Evolutionary conservation across 768 basidiomycete genomes (phyloP).

Genomic region (Rhodotorula babjevae): DNA sequence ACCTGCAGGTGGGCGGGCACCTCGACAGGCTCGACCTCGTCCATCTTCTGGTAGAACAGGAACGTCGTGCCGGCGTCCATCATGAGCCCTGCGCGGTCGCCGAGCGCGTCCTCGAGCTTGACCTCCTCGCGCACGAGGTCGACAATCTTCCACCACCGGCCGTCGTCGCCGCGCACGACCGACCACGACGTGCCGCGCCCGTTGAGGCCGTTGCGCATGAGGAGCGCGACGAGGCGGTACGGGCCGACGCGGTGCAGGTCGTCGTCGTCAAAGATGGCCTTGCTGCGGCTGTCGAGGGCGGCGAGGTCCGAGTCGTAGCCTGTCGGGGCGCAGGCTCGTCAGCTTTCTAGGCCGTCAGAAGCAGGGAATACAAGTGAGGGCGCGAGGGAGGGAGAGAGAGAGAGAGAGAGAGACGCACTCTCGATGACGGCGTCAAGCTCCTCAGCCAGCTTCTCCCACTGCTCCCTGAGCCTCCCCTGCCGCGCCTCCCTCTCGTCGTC

Average conservation of each 20-base stretch:
- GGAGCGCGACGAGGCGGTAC: constrained; percentile 10
- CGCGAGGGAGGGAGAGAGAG: no score
- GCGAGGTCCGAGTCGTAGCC: constrained; percentile 8
- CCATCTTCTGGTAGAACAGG: constrained; percentile 23
- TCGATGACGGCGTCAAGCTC: background rate
- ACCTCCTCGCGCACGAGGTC: constrained; percentile 15
- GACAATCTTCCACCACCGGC: constrained; percentile 16
- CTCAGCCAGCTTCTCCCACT: constrained; percentile 10
- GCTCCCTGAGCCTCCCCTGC: constrained; percentile 6
- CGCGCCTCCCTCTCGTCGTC: background rate
- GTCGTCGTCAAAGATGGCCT: background rate
- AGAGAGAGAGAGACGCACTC: background rate
- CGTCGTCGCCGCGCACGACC: constrained; percentile 11
- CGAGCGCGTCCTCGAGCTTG: constrained; percentile 19
- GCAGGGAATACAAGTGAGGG: no score
- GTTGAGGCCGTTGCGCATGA: constrained; percentile 29
- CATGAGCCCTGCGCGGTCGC: constrained; percentile 25
- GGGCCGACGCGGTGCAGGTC: constrained; percentile 7
- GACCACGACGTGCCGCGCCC: constrained; percentile 18
- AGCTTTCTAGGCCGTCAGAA: no score
- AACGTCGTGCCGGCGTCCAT: constrained; percentile 30
- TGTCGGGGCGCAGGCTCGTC: background rate
- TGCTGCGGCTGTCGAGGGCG: background rate
- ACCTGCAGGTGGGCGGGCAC: constrained; percentile 5
- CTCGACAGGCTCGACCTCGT: background rate